Conservation (phyloP, 1,284 basidiomycete species). For the Tremellales sp. region DNA sequence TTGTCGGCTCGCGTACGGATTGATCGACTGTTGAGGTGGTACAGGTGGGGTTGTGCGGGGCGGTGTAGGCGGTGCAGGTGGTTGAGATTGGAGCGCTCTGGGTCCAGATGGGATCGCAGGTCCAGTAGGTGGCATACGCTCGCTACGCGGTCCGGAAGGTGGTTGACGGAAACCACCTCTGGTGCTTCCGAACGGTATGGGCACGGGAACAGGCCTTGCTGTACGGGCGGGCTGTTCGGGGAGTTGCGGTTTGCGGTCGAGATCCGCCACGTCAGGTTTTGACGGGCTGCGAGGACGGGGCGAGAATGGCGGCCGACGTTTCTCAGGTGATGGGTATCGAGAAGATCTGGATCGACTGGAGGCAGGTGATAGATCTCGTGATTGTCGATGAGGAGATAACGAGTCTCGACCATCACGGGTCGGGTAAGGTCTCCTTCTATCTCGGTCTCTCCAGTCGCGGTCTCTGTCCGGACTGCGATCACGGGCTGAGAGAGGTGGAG, state of each 20-base stretch:
- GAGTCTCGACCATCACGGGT: background rate
- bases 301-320: background rate
- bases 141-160: conserved; percentile 25
- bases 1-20: background rate
- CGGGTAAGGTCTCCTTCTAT: background rate
- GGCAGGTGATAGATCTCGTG: background rate
- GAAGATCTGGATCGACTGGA: background rate
- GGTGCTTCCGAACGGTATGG: background rate
- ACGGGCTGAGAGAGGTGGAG: conserved; percentile 12
- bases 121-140: conserved; percentile 20
- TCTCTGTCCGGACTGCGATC: conserved; percentile 7
- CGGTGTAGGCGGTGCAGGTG: conserved; percentile 1
- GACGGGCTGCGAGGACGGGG: background rate
- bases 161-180: conserved; percentile 7
- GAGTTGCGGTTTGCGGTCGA: background rate
- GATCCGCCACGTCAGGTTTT: background rate
- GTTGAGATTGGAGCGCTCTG: conserved; percentile 13
- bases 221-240: conserved; percentile 3
- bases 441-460: background rate
- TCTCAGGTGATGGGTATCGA: conserved; percentile 2
- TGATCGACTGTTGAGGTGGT: background rate
- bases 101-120: conserved; percentile 23
- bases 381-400: background rate
- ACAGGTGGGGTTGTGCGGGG: conserved; percentile 2
- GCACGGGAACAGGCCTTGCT: background rate